Conservation (phyloP, 257 asterid species). For the Parsonsia alboflavescens region DNA sequence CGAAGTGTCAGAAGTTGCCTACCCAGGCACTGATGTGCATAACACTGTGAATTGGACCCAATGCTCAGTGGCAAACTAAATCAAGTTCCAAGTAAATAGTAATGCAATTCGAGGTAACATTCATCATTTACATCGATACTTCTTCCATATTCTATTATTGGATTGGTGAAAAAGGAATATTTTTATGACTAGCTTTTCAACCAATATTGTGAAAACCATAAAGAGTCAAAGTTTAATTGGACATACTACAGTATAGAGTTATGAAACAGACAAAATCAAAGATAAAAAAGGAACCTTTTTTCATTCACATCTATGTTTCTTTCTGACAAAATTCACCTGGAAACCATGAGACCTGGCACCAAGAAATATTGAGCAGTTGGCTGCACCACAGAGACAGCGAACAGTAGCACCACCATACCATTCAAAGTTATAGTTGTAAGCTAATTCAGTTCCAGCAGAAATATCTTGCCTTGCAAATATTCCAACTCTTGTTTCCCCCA, state of each 20-base stretch:
- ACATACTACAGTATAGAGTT: background rate
- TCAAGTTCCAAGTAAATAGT: background rate
- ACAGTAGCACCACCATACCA: constrained; percentile 96
- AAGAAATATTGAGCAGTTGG: constrained; percentile 81
- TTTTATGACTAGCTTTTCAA: background rate
- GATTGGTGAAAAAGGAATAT: background rate
- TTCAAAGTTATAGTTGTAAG: constrained; percentile 80
- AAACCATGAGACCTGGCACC: constrained; percentile 97
- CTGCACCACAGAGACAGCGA: constrained; percentile 90
- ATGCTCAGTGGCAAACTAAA: background rate
- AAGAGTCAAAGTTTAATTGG: background rate
- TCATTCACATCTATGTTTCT: background rate
- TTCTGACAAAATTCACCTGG: constrained; percentile 41
- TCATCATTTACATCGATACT: background rate
- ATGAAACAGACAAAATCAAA: background rate
- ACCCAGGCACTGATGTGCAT: too few relatives aligned
- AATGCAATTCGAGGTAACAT: background rate
- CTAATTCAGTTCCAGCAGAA: constrained; percentile 62
- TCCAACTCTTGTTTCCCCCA: constrained; percentile 89
- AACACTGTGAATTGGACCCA: too few relatives aligned
- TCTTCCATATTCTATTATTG: background rate
- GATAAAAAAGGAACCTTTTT: background rate
- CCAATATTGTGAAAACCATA: background rate
- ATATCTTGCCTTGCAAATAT: constrained; percentile 76
- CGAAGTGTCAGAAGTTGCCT: too few relatives aligned